A percentile compares a stretch with the other conserved stretches of the same genome.
These are phyloP conservation scores for Fusarium keratoplasticum DNA, from an alignment of 2,329 filamentous ascomycete genomes.

Conservation along the genomic window DNA sequence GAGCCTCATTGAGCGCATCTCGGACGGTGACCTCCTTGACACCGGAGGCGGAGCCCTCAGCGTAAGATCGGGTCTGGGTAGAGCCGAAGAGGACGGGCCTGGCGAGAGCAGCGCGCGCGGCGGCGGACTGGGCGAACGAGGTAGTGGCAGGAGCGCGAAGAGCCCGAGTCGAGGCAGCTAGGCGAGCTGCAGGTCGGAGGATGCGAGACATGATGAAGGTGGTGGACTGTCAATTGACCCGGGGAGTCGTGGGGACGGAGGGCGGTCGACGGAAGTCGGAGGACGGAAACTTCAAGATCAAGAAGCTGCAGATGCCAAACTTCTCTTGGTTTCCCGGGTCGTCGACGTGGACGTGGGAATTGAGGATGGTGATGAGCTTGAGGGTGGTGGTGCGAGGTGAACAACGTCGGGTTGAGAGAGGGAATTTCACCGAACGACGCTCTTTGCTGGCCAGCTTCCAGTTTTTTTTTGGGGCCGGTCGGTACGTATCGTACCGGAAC, in stretches of 20 bases:
- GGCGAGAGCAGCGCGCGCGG: slow-evolving; percentile 52
- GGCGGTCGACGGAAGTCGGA: slow-evolving; percentile 22
- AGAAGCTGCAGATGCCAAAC: slow-evolving; percentile 39
- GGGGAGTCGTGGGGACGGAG: slow-evolving; percentile 28
- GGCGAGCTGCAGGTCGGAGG: slow-evolving; percentile 62
- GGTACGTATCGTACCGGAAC: slow-evolving; percentile 46
- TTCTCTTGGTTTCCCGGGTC: slow-evolving; percentile 42
- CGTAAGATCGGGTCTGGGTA: slow-evolving; percentile 66
- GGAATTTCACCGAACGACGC: slow-evolving; percentile 47
- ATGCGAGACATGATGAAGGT: slow-evolving; percentile 61
- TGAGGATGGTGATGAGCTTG: slow-evolving; percentile 38
- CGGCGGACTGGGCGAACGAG: slow-evolving; percentile 53
- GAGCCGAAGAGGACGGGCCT: slow-evolving; percentile 53
- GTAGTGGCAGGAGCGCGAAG: slow-evolving; percentile 50
- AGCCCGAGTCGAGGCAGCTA: slow-evolving; percentile 58
- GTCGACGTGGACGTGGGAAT: slow-evolving; percentile 43
- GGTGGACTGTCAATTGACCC: slow-evolving; percentile 41
- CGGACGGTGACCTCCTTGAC: slow-evolving; percentile 95
- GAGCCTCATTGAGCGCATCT: slow-evolving; percentile 96
- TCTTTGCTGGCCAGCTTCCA: slow-evolving; percentile 41
- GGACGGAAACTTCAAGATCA: slow-evolving; percentile 24
- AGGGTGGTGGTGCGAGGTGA: slow-evolving; percentile 43
- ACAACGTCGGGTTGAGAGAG: slow-evolving; percentile 46
- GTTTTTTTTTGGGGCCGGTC: slow-evolving; percentile 48
- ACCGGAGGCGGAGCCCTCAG: slow-evolving; percentile 63